These are phyloP conservation scores for Pythium rishiriense DNA, from an alignment of 352 stramenopile genomes.

Conservation along the genomic window DNA sequence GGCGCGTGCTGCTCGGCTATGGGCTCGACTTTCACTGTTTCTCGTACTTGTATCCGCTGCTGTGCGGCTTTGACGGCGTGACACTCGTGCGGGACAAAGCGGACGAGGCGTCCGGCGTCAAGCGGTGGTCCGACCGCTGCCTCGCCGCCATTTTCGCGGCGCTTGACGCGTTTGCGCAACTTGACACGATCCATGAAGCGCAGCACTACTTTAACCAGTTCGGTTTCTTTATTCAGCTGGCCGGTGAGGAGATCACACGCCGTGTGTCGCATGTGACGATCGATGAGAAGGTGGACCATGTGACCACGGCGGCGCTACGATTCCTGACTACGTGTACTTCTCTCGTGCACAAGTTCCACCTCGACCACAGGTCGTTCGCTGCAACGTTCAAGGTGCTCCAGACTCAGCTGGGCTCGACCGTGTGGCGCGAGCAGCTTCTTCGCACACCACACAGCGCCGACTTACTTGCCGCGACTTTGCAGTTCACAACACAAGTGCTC, in stretches of 20 bases:
- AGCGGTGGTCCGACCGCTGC: slow-evolving; percentile 21
- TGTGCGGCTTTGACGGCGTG: slow-evolving; percentile 35
- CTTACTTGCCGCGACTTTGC: slow-evolving; percentile 33
- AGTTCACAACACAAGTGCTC: slow-evolving; percentile 37
- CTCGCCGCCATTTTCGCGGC: slow-evolving; percentile 25
- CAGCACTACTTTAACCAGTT: slow-evolving; percentile 48
- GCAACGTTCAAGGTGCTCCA: slow-evolving; percentile 39
- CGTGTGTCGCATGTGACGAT: neutral
- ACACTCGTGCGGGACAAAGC: slow-evolving; percentile 19
- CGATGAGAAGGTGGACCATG: neutral
- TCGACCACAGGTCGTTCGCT: slow-evolving; percentile 35
- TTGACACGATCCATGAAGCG: slow-evolving; percentile 29
- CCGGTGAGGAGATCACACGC: slow-evolving; percentile 28
- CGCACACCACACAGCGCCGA: slow-evolving; percentile 19
- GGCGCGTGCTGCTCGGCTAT: slow-evolving; percentile 37
- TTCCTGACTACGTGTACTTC: slow-evolving; percentile 43
- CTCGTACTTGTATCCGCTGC: slow-evolving; percentile 38
- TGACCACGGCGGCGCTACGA: slow-evolving; percentile 41
- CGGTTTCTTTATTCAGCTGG: slow-evolving; percentile 46
- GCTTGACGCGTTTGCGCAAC: slow-evolving; percentile 25
- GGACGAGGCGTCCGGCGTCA: neutral
- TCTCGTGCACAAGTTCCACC: slow-evolving; percentile 57
- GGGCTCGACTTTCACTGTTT: slow-evolving; percentile 40
- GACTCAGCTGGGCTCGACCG: slow-evolving; percentile 12
- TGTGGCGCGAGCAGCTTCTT: neutral